Base-by-base conservation (phyloP, 768 basidiomycete genomes). In the Nidularia pulvinata region DNA sequence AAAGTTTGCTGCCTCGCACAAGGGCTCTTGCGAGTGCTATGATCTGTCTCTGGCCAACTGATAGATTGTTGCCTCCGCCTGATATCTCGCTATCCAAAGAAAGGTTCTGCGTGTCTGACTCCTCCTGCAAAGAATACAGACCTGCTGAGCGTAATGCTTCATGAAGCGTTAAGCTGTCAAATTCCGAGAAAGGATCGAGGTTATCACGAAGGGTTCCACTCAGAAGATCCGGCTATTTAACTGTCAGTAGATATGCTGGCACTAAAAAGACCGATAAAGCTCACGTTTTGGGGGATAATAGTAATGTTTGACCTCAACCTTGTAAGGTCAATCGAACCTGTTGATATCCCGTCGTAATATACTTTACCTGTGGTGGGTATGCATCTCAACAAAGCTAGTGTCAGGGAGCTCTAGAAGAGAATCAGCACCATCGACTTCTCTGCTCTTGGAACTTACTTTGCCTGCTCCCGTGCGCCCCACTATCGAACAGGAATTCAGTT, bases 31-130 rank as follows among this genome's bases (percentile, higher is more conserved):
- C 83, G 65, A 85, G 71, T 10, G 83, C 81, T 47, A 85, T 76
- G 45, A 85, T 73, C 57, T 90, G 88, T 10, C 86, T 64, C 60
- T 89, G 86, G 25, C 88, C 88, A 45, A 85, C 81, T 3, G 83
- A 85, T 59, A 89, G 81, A 64, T 89, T 89, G 45, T 30, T 65
- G 6, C 87, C 87, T 5, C 86, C 86, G 1, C 64, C 68, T 33
- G 69, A 61, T 33, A 80, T 66, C 11, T 58, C 46, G 33, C 64
- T 77, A 39, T 80, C 75, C 30, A 80, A 64, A n/a, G 69, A 71
- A 39, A 78, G 65, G 74, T 70, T 30, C 72, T 79, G 43, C 80
- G 81, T 60, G 72, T 78, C 43, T 72, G 79, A 69, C 63, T 67
- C 65, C 42, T 55, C 57, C 56, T 69, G 59, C 43, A 69, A 51